Evolutionary conservation across 345 rosid species (phyloP).

Genomic region (Draba incana): DNA sequence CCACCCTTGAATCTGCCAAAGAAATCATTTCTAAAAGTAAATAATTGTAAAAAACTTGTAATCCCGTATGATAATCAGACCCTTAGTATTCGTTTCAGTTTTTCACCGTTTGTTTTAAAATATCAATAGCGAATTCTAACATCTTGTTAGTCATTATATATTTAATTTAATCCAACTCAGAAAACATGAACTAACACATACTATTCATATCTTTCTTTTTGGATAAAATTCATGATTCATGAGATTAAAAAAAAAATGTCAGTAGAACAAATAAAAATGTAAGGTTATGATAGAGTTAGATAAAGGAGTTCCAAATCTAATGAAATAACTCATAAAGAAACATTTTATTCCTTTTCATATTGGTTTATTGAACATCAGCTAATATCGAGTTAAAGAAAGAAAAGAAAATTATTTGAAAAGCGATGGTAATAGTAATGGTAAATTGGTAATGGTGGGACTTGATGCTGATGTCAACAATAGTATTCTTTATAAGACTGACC

Average conservation of each 20-base stretch:
- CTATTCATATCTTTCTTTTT: no score
- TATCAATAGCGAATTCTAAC: no score
- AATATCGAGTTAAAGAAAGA: no score
- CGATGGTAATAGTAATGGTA: background rate
- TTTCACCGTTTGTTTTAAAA: background rate
- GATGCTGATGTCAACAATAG: background rate
- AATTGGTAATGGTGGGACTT: conserved; percentile 6
- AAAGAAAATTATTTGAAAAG: background rate
- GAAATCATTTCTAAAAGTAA: conserved; percentile 46
- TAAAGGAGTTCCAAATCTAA: conserved; percentile 4
- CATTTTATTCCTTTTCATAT: background rate
- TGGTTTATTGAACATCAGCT: no score
- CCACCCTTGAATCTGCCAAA: conserved; percentile 62
- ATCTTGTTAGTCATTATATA: background rate
- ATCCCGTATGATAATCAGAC: background rate
- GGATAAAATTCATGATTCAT: no score
- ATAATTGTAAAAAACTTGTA: conserved; percentile 22
- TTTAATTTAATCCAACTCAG: background rate
- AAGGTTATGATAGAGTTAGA: background rate
- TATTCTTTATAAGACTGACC: background rate
- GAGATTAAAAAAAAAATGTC: no score
- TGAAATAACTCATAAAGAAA: no score
- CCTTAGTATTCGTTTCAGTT: background rate
- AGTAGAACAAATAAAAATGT: background rate
- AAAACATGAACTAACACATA: background rate